Percentiles rank a stretch among this genome's conserved stretches.
Conservation (phyloP, 2,329 filamentous ascomycete species). For the Sclerotinia nivalis region DNA sequence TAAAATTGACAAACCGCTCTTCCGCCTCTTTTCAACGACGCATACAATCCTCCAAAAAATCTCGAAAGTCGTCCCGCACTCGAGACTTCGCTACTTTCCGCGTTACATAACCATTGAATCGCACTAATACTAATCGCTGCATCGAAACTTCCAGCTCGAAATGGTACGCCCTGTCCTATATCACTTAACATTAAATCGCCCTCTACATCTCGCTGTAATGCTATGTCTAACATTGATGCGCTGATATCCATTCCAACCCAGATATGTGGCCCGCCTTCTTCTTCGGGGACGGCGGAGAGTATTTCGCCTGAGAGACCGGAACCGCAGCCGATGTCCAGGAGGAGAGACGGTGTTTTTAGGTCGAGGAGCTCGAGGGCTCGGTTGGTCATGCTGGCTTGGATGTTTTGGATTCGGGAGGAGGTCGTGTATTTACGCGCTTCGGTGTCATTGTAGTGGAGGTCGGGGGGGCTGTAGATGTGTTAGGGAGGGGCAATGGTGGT, state of each 20-base stretch:
- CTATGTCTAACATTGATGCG: constrained; percentile 94
- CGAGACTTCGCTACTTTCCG: constrained; percentile 81
- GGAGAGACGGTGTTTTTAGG: constrained; percentile 75
- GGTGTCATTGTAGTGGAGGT: constrained; percentile 95
- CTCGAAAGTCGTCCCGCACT: constrained; percentile 74
- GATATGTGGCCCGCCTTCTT: constrained; percentile 80
- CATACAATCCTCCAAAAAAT: constrained; percentile 93
- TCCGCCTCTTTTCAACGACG: constrained; percentile 77
- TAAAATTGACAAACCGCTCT: constrained; percentile 97
- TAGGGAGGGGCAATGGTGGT: constrained; percentile 25
- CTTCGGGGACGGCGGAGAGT: constrained; percentile 67
- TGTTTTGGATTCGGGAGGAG: constrained; percentile 89
- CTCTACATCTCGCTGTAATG: constrained; percentile 86
- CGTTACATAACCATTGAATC: constrained; percentile 98
- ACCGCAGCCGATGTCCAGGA: constrained; percentile 96
- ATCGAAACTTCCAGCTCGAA: constrained; percentile 88
- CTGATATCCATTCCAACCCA: constrained; percentile 99
- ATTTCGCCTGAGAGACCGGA: constrained; percentile 94
- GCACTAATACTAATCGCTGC: constrained; percentile 93
- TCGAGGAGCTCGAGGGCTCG: constrained; percentile 90
- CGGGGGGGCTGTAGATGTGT: constrained; percentile 66
- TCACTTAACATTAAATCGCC: constrained; percentile 93
- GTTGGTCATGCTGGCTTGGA: constrained; percentile 92
- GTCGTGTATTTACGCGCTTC: constrained; percentile 98
- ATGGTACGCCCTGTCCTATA: constrained; percentile 93